Evolutionary conservation across 169 alveolate genomes (phyloP), one percentile per base, ranked within the genome.

Genomic region (Babesia caballi): DNA sequence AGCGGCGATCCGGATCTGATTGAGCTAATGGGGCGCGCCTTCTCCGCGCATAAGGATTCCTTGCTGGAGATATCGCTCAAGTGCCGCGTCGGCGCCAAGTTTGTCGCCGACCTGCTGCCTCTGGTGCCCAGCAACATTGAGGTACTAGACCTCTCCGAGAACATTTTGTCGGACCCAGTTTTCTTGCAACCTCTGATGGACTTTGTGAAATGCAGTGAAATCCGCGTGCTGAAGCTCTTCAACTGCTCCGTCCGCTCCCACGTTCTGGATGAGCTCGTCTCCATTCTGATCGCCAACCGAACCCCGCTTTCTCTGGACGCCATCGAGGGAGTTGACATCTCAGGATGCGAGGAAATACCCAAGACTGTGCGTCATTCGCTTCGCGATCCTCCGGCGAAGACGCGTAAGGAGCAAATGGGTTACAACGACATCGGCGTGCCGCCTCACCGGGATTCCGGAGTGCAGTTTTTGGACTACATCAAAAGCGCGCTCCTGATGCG

Each of bases 141-240:
- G 49, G 21, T 41, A 5, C 41, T 78, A 49, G 87, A 78, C 49
- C 51, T 78, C 17, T 78, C 87, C 19, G 87, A 78, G 47, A 78
- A 78, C 59, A 52, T 65, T 8, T 27, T 61, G 9, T 21, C 61
- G 0, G 83, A 68, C 49, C 9, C 21, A 3, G 57, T 30, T 19
- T 59, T 49, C 44, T 2, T 78, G 28, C 35, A 12, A 8, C 75
- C 83, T 11, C 59, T 78, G 28, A 25, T 66, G 41, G 53, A 41
- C 21, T 56, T 27, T 0, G 41, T 69, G 17, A 52, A 46, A 11
- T 33, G 44, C 32, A 78, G 87, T 28, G 87, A 78, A 0, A 25
- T 78, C 27, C 66, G 33, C 41, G 17, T 41, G 4, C 75, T 78
- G 19, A 54, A 65, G 27, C 71, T 78, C 33, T 3, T 61, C 17